These are phyloP conservation scores for Arabidopsis hybrid DNA, from an alignment of 441 rosid species.

Conservation along the genomic window DNA sequence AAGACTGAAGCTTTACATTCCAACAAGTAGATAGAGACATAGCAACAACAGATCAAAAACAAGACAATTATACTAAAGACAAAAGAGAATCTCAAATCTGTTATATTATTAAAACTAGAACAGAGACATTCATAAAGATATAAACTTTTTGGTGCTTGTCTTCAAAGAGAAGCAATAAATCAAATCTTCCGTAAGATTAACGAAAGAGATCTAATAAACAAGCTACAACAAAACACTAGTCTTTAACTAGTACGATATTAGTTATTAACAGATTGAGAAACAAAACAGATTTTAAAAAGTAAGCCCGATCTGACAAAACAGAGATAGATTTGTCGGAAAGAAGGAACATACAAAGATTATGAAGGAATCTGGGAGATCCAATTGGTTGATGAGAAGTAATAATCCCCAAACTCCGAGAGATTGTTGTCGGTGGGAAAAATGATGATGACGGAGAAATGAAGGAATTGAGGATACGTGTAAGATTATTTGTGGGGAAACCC, in stretches of 20 bases:
- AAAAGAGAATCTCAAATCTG: neutral
- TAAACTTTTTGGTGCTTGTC: constrained; percentile 20
- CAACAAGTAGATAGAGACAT: neutral
- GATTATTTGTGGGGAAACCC: constrained; percentile 27
- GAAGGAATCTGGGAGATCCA: constrained; percentile 43
- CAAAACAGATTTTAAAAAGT: neutral
- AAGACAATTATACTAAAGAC: constrained; percentile 13
- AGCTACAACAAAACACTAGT: constrained; percentile 20
- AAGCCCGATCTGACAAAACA: constrained; percentile 28
- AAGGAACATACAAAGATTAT: constrained; percentile 33
- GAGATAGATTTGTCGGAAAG: constrained; percentile 28
- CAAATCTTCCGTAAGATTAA: constrained; percentile 16
- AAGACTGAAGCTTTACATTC: constrained; percentile 16
- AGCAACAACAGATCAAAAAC: constrained; percentile 33
- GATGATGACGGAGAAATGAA: constrained; percentile 12
- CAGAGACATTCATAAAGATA: constrained; percentile 7
- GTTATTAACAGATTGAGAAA: neutral
- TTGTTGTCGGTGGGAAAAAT: constrained; percentile 24
- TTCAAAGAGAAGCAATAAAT: constrained; percentile 32
- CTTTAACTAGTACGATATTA: neutral
- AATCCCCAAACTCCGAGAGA: constrained; percentile 11
- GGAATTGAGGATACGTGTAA: constrained; percentile 33
- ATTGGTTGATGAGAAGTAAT: constrained; percentile 26
- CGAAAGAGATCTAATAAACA: constrained; percentile 21
- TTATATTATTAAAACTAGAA: constrained; percentile 21